Base-by-base conservation (phyloP, 148 eudicot species). In the Amaranthus palmeri region DNA sequence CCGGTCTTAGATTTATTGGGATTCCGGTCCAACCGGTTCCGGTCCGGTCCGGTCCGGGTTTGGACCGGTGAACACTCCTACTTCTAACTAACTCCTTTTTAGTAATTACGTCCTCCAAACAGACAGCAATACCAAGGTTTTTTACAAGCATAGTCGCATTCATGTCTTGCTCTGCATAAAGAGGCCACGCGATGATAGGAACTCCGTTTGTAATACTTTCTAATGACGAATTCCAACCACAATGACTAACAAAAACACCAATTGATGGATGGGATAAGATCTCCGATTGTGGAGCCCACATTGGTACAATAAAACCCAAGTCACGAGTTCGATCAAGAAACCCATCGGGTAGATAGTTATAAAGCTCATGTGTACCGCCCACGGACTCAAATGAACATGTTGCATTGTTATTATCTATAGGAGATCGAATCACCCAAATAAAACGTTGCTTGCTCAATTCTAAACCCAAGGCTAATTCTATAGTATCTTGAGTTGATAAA, bases 391-490 rank as follows among this genome's bases (percentile, higher is more conserved):
- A 77, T 1, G 70, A 17, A 3, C 71, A 74, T 11, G 44, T 74
- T 6, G 75, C 46, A 3, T 6, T 53, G 15, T 74, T 61, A 36
- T 67, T 68, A 4, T 81, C 79, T 0, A 2, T 71, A 43, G 81
- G 83, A 48, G 87, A 81, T 2, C 87, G 83, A 45, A 83, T 45
- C 60, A 85, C 86, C 88, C 86, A 85, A 72, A 85, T 54, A 76
- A 85, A 85, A 58, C 79, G 54, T 17, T 85, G 84, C 57, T 62
- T 69, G 53, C 88, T 85, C 53, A 78, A 49, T 74, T 83, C 88
- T 58, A 85, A 71, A 12, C 88, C 88, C 75, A 60, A 77, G 15
- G 84, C 86, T 50, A 83, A 49, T 77, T 85, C 88, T 1, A 49
- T 73, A 3, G 76, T 73, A 55, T 85, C 86, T 18, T 78, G 68